A percentile compares a stretch with the other conserved stretches of the same genome.
Evolutionary conservation across 169 alveolate species (phyloP).

Genomic region (Blepharisma undulans): DNA sequence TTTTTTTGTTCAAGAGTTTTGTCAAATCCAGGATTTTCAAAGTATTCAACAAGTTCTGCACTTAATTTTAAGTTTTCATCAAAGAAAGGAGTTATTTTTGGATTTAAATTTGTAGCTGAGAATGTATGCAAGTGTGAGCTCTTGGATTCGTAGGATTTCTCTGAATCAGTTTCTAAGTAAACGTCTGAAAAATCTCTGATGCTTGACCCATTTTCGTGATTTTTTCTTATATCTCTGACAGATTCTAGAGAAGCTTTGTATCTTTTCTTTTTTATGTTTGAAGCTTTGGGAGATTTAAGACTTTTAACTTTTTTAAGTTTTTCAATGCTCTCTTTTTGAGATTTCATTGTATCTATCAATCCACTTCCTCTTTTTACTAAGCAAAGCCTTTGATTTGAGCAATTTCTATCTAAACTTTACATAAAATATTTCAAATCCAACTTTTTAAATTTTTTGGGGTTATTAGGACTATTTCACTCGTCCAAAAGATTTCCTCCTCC

Average conservation of each 20-base stretch:
- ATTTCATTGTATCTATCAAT: background rate
- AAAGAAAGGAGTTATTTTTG: background rate
- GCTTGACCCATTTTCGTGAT: background rate
- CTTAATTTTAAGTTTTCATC: background rate
- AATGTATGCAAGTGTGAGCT: background rate
- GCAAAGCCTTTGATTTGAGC: background rate
- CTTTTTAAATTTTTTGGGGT: background rate
- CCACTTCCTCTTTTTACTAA: background rate
- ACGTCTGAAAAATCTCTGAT: background rate
- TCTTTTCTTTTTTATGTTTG: background rate
- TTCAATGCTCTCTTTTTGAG: background rate
- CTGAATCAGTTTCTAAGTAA: background rate
- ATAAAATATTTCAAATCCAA: background rate
- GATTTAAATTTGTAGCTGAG: background rate
- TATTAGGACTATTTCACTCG: background rate
- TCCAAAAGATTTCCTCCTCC: background rate
- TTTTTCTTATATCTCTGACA: background rate
- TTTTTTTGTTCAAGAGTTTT: background rate
- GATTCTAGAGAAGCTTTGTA: background rate
- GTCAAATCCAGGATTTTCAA: background rate
- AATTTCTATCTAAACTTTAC: background rate
- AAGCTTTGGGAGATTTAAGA: background rate
- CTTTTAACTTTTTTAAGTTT: background rate
- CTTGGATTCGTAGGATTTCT: background rate
- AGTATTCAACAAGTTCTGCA: background rate